A percentile compares a stretch with the other conserved stretches of the same genome.
These are phyloP conservation scores for Periconia digitata DNA, from an alignment of 2,329 filamentous ascomycete species.

Conservation along the genomic window DNA sequence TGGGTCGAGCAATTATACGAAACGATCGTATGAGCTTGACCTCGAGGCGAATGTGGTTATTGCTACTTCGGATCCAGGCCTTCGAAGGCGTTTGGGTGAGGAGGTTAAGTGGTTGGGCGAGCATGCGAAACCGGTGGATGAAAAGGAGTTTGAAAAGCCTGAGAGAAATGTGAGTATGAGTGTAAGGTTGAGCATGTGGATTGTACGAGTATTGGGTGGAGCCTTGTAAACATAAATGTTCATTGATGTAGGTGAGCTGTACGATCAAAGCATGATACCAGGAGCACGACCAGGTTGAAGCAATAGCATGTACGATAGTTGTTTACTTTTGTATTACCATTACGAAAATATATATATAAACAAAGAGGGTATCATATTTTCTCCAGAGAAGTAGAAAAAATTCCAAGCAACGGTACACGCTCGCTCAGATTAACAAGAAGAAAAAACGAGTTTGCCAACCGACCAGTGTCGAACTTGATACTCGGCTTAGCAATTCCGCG, in stretches of 20 bases:
- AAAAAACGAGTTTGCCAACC: not conserved
- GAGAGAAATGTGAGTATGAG: constrained; percentile 84
- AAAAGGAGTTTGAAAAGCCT: constrained; percentile 76
- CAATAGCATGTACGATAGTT: not conserved
- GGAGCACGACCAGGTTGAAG: not conserved
- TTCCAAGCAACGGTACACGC: not conserved
- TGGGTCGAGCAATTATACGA: constrained; percentile 94
- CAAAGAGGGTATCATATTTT: constrained; percentile 19
- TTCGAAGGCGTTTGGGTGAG: constrained; percentile 73
- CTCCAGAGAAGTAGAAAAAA: not conserved
- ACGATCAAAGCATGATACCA: not conserved
- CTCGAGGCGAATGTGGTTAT: constrained; percentile 87
- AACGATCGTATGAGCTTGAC: constrained; percentile 88
- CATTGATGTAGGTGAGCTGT: too few species aligned
- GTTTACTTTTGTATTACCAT: constrained; percentile 6
- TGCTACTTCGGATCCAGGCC: constrained; percentile 71
- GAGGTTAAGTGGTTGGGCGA: constrained; percentile 82
- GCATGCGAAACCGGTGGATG: constrained; percentile 67
- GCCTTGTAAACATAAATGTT: constrained; percentile 61
- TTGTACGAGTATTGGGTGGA: constrained; percentile 81
- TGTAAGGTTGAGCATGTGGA: constrained; percentile 90
- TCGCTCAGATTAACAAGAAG: not conserved
- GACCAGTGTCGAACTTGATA: too few species aligned
- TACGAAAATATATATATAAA: constrained; percentile 11
- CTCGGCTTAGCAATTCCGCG: constrained; percentile 40